Conservation (phyloP, 176 grass and related monocot species). For the Aegilops tauschii region DNA sequence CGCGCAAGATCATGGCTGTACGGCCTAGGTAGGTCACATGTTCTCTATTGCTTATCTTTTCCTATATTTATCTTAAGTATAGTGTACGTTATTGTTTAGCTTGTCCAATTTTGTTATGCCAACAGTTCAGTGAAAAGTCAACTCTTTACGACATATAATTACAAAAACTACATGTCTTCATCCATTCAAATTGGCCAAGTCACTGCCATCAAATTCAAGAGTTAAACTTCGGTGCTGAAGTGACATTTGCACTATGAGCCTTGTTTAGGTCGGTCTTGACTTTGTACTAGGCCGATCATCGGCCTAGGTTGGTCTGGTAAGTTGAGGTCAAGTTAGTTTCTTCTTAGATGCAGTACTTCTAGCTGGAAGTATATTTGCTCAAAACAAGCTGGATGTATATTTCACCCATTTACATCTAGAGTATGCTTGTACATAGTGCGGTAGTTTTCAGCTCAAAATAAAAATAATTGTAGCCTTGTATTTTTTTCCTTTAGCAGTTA, state of each 20-base stretch:
- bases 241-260: background rate
- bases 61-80: background rate
- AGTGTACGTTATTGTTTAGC: background rate
- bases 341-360: background rate
- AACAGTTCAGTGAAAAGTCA: background rate
- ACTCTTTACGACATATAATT: background rate
- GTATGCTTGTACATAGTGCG: no score
- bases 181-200: no score
- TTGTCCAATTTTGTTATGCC: background rate
- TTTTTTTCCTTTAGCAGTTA: no score
- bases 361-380: no score
- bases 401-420: no score
- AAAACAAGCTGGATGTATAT: no score
- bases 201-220: no score
- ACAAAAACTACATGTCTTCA: background rate
- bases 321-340: background rate
- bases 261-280: background rate
- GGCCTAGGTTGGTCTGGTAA: background rate
- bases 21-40: constrained; percentile 50
- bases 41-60: background rate
- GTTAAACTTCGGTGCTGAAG: no score
- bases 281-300: background rate
- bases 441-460: no score
- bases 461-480: no score
- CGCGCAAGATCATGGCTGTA: constrained; percentile 68